phyloP scores from a whole-genome alignment of 306 rosid species.

The Fragaria iinumae region DNA sequence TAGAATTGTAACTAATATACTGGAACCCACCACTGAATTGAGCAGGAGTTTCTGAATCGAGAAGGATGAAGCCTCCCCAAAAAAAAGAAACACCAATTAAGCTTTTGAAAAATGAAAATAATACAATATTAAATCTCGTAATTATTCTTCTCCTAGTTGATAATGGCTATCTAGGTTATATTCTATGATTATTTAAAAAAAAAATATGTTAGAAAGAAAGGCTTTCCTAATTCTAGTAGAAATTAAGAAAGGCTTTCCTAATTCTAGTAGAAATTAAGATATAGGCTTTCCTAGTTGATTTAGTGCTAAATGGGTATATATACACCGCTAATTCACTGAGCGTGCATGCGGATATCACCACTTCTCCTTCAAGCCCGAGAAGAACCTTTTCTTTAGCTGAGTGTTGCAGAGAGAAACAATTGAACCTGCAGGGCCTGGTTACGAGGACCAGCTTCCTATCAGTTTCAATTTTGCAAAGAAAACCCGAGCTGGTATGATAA shows the following conservation, averaged over 20 bases:
- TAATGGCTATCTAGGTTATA: no score
- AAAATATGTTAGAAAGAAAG: no score
- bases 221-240: no score
- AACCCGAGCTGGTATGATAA: neutral
- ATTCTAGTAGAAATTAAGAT: no score
- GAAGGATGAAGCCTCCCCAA: constrained; percentile 63
- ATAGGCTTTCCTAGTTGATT: no score
- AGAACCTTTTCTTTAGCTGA: neutral
- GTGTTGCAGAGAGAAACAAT: neutral
- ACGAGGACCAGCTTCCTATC: neutral
- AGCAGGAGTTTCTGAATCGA: constrained; percentile 18
- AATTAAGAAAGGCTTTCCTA: no score
- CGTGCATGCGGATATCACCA: no score
- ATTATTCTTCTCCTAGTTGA: neutral
- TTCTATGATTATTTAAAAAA: no score
- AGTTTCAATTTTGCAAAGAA: no score
- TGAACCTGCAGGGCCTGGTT: neutral
- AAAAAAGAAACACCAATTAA: constrained; percentile 25
- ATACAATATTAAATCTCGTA: neutral
- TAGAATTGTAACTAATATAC: neutral
- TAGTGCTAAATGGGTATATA: no score
- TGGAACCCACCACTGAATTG: constrained; percentile 35
- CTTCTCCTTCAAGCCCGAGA: neutral
- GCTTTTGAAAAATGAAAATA: neutral
- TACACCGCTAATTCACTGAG: no score